A percentile compares a stretch with the other conserved stretches of the same genome.
Conservation (phyloP, 2,329 filamentous ascomycete species). For the Pyrenochaeta sp. region DNA sequence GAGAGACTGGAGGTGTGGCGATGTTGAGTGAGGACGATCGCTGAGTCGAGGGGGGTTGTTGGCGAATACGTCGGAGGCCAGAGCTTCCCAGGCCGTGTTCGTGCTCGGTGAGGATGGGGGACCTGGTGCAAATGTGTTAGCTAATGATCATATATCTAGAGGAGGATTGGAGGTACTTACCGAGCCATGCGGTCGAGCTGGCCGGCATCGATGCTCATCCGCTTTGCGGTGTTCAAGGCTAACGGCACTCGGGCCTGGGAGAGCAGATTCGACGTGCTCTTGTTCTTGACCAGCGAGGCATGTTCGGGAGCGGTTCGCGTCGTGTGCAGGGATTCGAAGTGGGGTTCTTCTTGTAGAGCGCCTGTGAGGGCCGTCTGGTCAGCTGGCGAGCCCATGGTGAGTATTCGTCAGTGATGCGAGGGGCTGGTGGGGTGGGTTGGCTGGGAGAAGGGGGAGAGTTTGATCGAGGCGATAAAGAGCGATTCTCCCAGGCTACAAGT, state of each 20-base stretch:
- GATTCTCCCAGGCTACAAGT: slow-evolving; percentile 5
- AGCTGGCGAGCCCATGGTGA: slow-evolving; percentile 33
- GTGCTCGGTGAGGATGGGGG: slow-evolving; percentile 82
- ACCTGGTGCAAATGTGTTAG: slow-evolving; percentile 60
- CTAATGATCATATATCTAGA: slow-evolving; percentile 6
- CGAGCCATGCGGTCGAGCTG: slow-evolving; percentile 74
- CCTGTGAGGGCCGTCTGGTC: slow-evolving; percentile 38
- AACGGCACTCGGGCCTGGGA: slow-evolving; percentile 43
- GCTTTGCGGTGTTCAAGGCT: slow-evolving; percentile 64
- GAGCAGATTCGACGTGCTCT: slow-evolving; percentile 58
- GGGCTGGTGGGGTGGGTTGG: no score
- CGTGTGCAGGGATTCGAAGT: slow-evolving; percentile 27
- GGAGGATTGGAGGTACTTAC: slow-evolving; percentile 61
- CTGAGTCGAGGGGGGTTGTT: slow-evolving; percentile 71
- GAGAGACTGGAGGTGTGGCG: slow-evolving; percentile 63
- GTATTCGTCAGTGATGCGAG: not conserved
- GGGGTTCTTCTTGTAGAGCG: slow-evolving; percentile 43
- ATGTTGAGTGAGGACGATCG: slow-evolving; percentile 76
- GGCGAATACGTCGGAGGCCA: slow-evolving; percentile 91
- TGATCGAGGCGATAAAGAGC: no score
- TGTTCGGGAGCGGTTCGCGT: slow-evolving; percentile 34
- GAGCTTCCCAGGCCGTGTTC: slow-evolving; percentile 86
- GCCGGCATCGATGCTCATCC: slow-evolving; percentile 79
- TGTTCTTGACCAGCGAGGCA: slow-evolving; percentile 55
- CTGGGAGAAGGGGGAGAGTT: no score